Evolutionary conservation across 2,329 filamentous ascomycete species (phyloP).

Genomic region (Botrytis medusae): DNA sequence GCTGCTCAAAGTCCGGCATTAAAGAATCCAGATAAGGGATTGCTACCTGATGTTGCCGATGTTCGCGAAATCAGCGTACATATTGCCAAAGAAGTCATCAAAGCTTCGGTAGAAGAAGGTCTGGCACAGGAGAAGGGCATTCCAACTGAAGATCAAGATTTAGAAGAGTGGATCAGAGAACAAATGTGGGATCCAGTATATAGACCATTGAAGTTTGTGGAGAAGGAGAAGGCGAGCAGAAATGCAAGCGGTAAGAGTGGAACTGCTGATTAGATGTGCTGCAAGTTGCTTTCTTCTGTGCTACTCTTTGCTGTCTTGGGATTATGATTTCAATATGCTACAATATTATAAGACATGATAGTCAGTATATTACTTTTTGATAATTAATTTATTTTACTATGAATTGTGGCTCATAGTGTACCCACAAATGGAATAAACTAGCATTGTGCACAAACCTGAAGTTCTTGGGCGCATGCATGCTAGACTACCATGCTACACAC

Average conservation of each 20-base stretch:
- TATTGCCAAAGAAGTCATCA: conserved; percentile 75
- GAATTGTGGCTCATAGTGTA: neutral
- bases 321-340: neutral
- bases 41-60: conserved; percentile 73
- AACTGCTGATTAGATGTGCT: conserved; percentile 36
- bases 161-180: conserved; percentile 63
- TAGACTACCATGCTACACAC: neutral
- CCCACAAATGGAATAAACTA: neutral
- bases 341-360: neutral
- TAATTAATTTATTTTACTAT: neutral
- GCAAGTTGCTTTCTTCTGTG: neutral
- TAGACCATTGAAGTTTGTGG: conserved; percentile 59
- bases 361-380: neutral
- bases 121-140: conserved; percentile 66
- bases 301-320: neutral
- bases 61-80: conserved; percentile 75
- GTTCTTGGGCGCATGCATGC: neutral
- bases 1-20: conserved; percentile 71
- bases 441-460: fast-evolving
- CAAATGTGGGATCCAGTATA: conserved; percentile 81
- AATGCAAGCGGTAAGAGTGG: conserved; percentile 60
- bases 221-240: conserved; percentile 51
- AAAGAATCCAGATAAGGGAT: conserved; percentile 47
- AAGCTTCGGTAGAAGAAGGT: conserved; percentile 66
- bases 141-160: conserved; percentile 47